Conservation (phyloP, 352 stramenopile species). For the Discostella stelligera region DNA sequence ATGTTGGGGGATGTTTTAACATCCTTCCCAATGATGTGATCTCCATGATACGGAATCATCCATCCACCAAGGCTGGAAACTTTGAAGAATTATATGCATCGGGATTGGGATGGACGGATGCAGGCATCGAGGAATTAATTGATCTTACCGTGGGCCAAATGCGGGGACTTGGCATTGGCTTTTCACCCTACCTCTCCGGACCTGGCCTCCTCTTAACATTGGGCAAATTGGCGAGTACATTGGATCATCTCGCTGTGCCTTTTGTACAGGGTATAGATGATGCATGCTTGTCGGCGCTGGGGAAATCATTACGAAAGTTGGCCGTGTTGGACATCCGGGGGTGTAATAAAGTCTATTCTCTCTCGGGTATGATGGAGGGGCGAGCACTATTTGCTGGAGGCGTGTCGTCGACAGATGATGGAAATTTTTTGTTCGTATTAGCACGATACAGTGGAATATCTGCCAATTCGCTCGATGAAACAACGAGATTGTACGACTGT, state of each 20-base stretch:
- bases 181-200: constrained; percentile 50
- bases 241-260: constrained; percentile 58
- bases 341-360: constrained; percentile 54
- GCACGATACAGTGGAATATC: constrained; percentile 65
- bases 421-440: constrained; percentile 63
- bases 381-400: constrained; percentile 19
- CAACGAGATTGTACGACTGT: constrained; percentile 49
- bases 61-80: constrained; percentile 25
- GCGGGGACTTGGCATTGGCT: constrained; percentile 61
- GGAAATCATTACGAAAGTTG: constrained; percentile 58
- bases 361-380: constrained; percentile 75
- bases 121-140: constrained; percentile 44
- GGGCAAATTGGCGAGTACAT: constrained; percentile 21
- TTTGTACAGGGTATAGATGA: constrained; percentile 66
- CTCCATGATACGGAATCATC: constrained; percentile 29
- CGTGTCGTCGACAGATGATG: no score
- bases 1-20: constrained; percentile 74
- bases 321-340: constrained; percentile 69
- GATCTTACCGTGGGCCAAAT: constrained; percentile 32
- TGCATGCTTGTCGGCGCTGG: constrained; percentile 59
- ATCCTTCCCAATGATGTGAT: constrained; percentile 47
- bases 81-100: constrained; percentile 67
- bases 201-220: constrained; percentile 54
- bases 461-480: constrained; percentile 66
- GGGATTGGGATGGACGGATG: constrained; percentile 70